Evolutionary conservation across 306 rosid species (phyloP).

Genomic region (Sicyos baderoa): DNA sequence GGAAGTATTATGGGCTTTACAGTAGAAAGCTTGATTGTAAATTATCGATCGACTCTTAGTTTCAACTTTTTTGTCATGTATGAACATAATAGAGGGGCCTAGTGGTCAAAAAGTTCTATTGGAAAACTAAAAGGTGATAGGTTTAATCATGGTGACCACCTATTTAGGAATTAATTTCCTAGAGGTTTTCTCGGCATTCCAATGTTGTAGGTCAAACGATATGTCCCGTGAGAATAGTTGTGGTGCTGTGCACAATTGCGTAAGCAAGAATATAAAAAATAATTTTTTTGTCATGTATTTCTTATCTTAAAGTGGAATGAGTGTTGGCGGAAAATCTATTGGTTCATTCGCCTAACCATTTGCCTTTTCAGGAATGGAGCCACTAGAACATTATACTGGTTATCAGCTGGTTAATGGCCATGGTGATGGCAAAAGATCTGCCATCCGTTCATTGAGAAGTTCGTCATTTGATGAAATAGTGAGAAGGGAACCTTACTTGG

Average conservation of each 20-base stretch:
- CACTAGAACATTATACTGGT: constrained; percentile 26
- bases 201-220: too few species aligned
- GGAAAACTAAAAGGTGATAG: too few species aligned
- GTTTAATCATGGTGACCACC: too few species aligned
- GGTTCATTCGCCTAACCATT: neutral
- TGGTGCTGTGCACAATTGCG: too few species aligned
- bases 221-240: too few species aligned
- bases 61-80: too few species aligned
- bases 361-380: constrained; percentile 44
- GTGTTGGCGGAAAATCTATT: neutral
- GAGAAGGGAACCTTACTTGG: constrained; percentile 50
- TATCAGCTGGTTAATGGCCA: constrained; percentile 21
- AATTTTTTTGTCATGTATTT: neutral
- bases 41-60: neutral
- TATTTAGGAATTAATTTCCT: too few species aligned
- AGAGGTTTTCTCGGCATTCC: too few species aligned
- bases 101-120: too few species aligned
- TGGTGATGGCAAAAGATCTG: constrained; percentile 22
- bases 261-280: too few species aligned
- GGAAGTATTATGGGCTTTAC: neutral
- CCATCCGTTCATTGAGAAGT: constrained; percentile 25
- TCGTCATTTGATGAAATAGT: constrained; percentile 28
- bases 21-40: neutral
- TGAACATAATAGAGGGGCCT: too few species aligned
- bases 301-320: neutral